Evolutionary conservation across 192 early-diverging fungal species (phyloP), one percentile per base, ranked within the genome.

Genomic region (Podila verticillata): DNA sequence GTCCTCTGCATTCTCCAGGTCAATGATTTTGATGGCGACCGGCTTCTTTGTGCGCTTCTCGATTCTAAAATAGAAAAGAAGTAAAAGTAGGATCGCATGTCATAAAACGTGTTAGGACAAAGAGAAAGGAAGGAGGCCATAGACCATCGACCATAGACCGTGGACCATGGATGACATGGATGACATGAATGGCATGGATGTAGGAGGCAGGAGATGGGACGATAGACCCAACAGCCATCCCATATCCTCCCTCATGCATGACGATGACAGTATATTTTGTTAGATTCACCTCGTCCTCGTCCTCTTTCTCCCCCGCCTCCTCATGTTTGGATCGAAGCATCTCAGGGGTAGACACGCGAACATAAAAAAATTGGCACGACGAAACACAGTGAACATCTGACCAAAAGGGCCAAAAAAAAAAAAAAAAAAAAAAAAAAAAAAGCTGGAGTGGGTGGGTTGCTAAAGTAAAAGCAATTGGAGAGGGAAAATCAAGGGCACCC

Each of bases 11-110:
- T 89, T 93, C 81, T 98, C 96, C 22, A 98, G 83, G 82, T 98
- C 95, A 78, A 98, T 96, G 35, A 98, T 93, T 82, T 98, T 98
- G 72, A 98, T 97, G 7, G 97, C 97, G 15, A 98, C 95, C 1
- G 88, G 85, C 69, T 83, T 83, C 56, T 88, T 88, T n/a, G 89
- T 91, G 30, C 75, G 59, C 51, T 83, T 88, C 61, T 93, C 88
- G 59, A 91, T 84, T 26, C 93, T 92, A 60, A 31, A 64, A 62
- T n/a, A 61, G 8, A 35, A 56, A 49, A 34, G 51, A 70, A 63
- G 56, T 7, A 57, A 65, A 58, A 26, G 54, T 22, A 70, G 48
- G 48, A 70, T 8, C 9, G 48, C 5, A 30, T n/a, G n/a, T n/a
- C n/a, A 36, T n/a, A 51, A 49, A 57, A 26, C 9, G 51, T 17